Percentiles rank a stretch among this genome's conserved stretches.
These are phyloP conservation scores for Aureobasidium sp. DNA, from an alignment of 2,329 filamentous ascomycete species.

Conservation along the genomic window DNA sequence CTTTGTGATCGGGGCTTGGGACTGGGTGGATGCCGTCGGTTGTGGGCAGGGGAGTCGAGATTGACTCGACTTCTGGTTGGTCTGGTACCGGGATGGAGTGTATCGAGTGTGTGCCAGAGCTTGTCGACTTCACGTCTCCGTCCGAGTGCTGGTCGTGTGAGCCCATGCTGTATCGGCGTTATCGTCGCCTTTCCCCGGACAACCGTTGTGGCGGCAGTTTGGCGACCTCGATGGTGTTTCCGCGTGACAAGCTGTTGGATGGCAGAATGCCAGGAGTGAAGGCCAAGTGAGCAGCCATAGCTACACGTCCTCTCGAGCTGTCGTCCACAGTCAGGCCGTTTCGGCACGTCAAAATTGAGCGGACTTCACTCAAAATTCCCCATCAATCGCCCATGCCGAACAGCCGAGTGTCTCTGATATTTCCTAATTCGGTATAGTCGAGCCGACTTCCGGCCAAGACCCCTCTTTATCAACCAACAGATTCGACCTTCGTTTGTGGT, in stretches of 20 bases:
- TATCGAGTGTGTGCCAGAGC: background rate
- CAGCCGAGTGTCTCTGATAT: background rate
- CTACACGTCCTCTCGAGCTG: background rate
- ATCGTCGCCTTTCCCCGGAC: background rate
- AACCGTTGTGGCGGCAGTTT: background rate
- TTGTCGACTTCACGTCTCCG: background rate
- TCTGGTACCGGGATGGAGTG: background rate
- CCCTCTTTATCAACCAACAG: background rate
- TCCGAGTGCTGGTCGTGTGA: constrained; percentile 1
- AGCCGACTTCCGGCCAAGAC: background rate
- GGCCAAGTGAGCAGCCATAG: background rate
- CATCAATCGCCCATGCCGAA: background rate
- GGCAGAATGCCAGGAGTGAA: background rate
- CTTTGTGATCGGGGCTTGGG: background rate
- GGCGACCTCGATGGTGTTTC: background rate
- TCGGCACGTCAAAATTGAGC: background rate
- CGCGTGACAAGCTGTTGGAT: background rate
- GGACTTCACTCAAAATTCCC: background rate
- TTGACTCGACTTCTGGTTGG: background rate
- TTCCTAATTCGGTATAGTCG: background rate
- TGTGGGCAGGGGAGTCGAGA: background rate
- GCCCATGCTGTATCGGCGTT: background rate
- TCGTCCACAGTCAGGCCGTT: constrained; percentile 1
- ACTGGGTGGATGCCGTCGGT: constrained; percentile 2
- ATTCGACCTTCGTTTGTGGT: too few species aligned